A percentile compares a stretch with the other conserved stretches of the same genome.
These are phyloP conservation scores for Solanum aculeatissimum DNA, from an alignment of 305 asterid genomes.

Conservation along the genomic window DNA sequence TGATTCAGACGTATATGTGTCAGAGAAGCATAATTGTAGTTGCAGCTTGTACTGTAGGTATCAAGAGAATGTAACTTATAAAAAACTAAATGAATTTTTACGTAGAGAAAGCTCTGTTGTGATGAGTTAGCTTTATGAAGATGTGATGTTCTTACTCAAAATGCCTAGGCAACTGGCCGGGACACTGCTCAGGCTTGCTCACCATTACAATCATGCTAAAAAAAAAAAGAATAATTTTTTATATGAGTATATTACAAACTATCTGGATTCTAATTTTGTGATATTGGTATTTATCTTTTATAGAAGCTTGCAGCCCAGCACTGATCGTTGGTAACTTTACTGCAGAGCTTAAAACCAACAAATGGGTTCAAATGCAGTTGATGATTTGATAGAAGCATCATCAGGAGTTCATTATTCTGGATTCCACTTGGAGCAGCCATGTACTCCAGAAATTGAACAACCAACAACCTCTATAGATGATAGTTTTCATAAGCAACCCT, in stretches of 20 bases:
- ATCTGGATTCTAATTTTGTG: neutral
- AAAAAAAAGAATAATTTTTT: neutral
- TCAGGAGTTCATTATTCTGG: conserved; percentile 92
- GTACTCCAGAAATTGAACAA: conserved; percentile 28
- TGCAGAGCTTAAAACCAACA: conserved; percentile 15
- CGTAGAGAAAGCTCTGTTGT: neutral
- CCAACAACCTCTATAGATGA: conserved; percentile 38
- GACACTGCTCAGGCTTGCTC: neutral
- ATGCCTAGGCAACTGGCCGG: neutral
- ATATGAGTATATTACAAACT: neutral
- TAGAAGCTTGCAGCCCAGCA: neutral
- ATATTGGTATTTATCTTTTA: neutral
- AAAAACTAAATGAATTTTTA: neutral
- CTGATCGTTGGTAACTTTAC: neutral
- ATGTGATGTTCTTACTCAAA: neutral
- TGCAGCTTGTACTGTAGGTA: neutral
- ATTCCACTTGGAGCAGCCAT: conserved; percentile 47
- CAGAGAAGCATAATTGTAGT: neutral
- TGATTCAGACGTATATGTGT: neutral
- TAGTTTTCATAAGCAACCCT: conserved; percentile 61
- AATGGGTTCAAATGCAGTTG: conserved; percentile 83
- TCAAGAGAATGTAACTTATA: neutral
- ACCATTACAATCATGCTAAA: neutral
- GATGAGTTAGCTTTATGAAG: neutral
- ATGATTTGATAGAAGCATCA: conserved; percentile 75